Base-by-base conservation (phyloP, 768 basidiomycete genomes). In the Tephrocybe sp. region DNA sequence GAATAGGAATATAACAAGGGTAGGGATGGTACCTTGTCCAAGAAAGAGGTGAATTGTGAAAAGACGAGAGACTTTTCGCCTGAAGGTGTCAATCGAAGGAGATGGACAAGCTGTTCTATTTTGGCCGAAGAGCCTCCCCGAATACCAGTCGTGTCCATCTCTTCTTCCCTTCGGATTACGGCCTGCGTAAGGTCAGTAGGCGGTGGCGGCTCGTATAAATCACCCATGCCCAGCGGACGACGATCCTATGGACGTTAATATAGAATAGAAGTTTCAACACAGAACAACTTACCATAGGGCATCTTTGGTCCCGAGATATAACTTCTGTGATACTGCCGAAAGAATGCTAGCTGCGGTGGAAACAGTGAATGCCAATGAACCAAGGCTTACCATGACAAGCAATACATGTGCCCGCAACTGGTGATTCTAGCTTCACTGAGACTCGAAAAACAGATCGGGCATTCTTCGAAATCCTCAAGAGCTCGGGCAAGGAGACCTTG, bases 51-150 rank as follows among this genome's bases (percentile, higher is more conserved):
- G 60, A 93, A 95, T 59, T 95, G 92, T 2, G 89, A 92, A 62
- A 95, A 95, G 1, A 95, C 90, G 2, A 95, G 71, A 2, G 87
- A 86, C 65, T 95, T 95, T 54, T 92, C 87, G 1, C 74, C 78
- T 3, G 59, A 53, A 0, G 88, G 87, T 5, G 82, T 87, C 11
- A 92, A 66, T 53, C 78, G 72, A 38, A 95, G 73, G 38, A 92
- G 76, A 46, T 87, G 79, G 17, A 92, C 64, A 13, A 95, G 71
- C 59, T 92, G 90, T 45, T 89, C 86, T 45, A 92, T 87, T 68
- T 95, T 95, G 10, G 89, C 89, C 17, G 92, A 93, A 5, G 89
- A 80, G 2, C 80, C 82, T 3, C 65, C 59, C 16, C 75, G 73
- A 6, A 77, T 63, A 7, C 69, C 76, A 36, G 39, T 65, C 9